Base-by-base conservation (phyloP, 2,329 filamentous ascomycete genomes). In the Exophiala mesophila region DNA sequence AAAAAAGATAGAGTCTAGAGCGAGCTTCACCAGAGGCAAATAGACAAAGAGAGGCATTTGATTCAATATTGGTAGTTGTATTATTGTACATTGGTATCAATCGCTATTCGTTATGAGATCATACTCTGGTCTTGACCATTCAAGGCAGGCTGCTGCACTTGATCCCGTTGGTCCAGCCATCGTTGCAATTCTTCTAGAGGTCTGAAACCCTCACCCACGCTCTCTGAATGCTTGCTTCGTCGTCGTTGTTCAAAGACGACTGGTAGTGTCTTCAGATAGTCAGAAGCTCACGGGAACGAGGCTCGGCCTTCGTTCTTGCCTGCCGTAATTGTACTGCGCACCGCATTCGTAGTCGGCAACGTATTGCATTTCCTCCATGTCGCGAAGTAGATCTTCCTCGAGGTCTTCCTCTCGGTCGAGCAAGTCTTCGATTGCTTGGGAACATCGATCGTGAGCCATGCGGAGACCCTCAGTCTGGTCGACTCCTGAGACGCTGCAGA, bases 371-470 rank as follows among this genome's bases (percentile, higher is more conserved):
- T 51, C 42, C 24, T 43, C 24, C n/a, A 51, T 36, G n/a, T 51
- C 42, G 28, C 34, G 26, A 31, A 51, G 44, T 1, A 51, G 39
- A 13, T 39, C 45, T 29, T 51, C 47, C 26, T 56, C 53, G 15
- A 56, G 39, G 4, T 51, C 46, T 16, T 45, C 45, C 47, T 56
- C 53, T 34, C 53, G 45, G 23, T 53, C 46, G 30, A 56, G 52
- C 7, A 56, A 42, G 23, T 56, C 43, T 29, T 51, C 39, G n/a
- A 56, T 41, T 1, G 52, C 43, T 3, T 29, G 29, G 4, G 47
- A 44, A 36, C 50, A 55, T 46, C 52, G 36, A 23, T 52, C 44
- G 36, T 56, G 45, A 7, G 54, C 54, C 16, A 52, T 47, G 12
- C 50, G 36, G 4, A 56, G 42, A 16, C 54, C 54, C 15, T 51